These are phyloP conservation scores for Codiaeum variegatum DNA, from an alignment of 441 rosid genomes.

Conservation along the genomic window DNA sequence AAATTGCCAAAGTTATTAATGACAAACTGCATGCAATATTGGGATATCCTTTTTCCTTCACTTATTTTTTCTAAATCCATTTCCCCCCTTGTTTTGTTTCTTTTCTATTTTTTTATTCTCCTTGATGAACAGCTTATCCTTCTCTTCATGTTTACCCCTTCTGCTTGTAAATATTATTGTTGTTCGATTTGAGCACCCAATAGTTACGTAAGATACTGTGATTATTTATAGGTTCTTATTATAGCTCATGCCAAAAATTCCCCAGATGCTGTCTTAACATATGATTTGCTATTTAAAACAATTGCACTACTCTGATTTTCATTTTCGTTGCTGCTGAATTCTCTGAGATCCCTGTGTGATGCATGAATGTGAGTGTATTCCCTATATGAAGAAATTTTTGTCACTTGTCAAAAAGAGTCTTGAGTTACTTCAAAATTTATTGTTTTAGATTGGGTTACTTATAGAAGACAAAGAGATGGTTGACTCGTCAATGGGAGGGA, in stretches of 20 bases:
- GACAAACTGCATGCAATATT: background rate
- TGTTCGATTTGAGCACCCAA: background rate
- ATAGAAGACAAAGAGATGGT: conserved; percentile 87
- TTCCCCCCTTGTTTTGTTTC: background rate
- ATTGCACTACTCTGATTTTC: background rate
- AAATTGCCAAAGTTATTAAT: background rate
- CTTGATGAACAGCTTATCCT: background rate
- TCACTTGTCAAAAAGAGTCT: background rate
- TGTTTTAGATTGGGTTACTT: conserved; percentile 71
- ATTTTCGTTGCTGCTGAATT: background rate
- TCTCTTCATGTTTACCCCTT: too few relatives aligned
- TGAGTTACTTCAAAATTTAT: background rate
- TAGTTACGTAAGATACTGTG: background rate
- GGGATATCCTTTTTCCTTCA: background rate
- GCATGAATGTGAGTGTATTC: background rate
- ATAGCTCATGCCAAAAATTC: background rate
- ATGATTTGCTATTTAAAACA: background rate
- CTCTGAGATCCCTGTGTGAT: background rate
- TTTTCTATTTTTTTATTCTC: background rate
- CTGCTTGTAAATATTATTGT: background rate
- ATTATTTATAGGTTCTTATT: background rate
- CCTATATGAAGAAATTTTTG: background rate
- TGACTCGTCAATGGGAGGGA: conserved; percentile 85
- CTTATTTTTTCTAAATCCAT: background rate
- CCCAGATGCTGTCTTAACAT: background rate